Percentiles rank a stretch among this genome's conserved stretches.
Conservation (phyloP, 345 rosid species). For the Populus ilicifolia region DNA sequence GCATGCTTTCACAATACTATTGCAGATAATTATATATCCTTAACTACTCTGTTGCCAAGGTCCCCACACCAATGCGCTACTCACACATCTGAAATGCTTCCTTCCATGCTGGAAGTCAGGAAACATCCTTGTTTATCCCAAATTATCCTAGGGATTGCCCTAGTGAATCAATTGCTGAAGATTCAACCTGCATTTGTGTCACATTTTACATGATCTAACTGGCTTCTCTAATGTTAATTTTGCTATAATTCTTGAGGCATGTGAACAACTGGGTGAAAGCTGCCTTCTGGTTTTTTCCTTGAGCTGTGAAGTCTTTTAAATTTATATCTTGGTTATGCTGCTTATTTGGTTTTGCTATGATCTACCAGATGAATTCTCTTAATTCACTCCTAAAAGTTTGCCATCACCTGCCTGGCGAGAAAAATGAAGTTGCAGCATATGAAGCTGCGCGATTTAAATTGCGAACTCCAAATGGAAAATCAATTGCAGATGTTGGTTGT, state of each 20-base stretch:
- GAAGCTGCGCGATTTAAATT: constrained; percentile 64
- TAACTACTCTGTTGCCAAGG: neutral
- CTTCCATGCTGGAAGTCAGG: neutral
- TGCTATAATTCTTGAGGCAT: no score
- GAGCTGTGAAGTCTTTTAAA: neutral
- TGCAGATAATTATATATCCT: neutral
- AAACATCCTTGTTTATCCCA: neutral
- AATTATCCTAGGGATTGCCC: neutral
- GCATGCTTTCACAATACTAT: neutral
- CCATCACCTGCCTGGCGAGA: constrained; percentile 60
- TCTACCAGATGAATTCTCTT: constrained; percentile 88
- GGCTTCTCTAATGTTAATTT: no score
- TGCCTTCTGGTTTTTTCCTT: neutral
- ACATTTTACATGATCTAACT: no score
- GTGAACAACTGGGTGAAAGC: neutral
- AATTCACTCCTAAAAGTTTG: constrained; percentile 68
- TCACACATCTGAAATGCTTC: neutral
- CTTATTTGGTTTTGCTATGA: constrained; percentile 20
- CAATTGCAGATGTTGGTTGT: constrained; percentile 95
- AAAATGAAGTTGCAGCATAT: constrained; percentile 37
- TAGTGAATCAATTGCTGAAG: no score
- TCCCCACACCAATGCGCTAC: neutral
- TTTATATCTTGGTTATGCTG: neutral
- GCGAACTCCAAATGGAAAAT: constrained; percentile 70
- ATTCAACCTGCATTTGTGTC: no score